Evolutionary conservation across 1,284 basidiomycete genomes (phyloP).

Genomic region (Apiotrichum montevideense): DNA sequence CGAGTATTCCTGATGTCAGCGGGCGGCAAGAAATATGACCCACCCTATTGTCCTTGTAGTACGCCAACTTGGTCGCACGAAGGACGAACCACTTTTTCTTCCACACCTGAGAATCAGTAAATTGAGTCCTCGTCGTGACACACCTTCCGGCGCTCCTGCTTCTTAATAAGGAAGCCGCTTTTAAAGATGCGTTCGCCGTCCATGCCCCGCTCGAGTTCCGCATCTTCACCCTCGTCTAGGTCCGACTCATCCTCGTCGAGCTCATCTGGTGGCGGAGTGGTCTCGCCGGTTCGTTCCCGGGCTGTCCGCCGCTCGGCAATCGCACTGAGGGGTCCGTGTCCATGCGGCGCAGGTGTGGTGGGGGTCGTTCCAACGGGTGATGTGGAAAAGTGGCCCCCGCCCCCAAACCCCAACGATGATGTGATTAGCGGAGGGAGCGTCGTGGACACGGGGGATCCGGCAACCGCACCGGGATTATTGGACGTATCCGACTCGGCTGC

Average conservation of each 20-base stretch:
- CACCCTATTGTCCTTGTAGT: constrained; percentile 83
- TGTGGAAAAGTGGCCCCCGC: constrained; percentile 5
- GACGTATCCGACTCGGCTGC: constrained; percentile 83
- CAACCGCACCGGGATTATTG: constrained; percentile 1
- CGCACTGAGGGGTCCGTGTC: constrained; percentile 25
- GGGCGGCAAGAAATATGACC: not conserved
- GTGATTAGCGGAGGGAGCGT: constrained; percentile 42
- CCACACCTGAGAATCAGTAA: constrained; percentile 52
- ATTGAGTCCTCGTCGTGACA: constrained; percentile 6
- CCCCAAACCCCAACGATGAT: not conserved
- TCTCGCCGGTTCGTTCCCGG: not conserved
- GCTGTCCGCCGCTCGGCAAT: constrained; percentile 23
- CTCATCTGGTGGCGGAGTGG: constrained; percentile 44
- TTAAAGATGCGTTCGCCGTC: constrained; percentile 75
- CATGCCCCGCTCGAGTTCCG: constrained; percentile 55
- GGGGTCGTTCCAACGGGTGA: constrained; percentile 21
- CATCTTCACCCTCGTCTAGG: constrained; percentile 46
- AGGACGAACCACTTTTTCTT: constrained; percentile 99
- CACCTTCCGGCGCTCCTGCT: constrained; percentile 89
- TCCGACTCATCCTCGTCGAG: constrained; percentile 66
- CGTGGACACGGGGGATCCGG: constrained; percentile 47
- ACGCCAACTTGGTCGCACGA: constrained; percentile 81
- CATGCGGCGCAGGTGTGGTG: constrained; percentile 12
- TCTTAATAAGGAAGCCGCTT: constrained; percentile 88
- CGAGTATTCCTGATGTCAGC: constrained; percentile 63